Evolutionary conservation across 148 eudicot species (phyloP).

Genomic region (Rhododendron ferrugineum): DNA sequence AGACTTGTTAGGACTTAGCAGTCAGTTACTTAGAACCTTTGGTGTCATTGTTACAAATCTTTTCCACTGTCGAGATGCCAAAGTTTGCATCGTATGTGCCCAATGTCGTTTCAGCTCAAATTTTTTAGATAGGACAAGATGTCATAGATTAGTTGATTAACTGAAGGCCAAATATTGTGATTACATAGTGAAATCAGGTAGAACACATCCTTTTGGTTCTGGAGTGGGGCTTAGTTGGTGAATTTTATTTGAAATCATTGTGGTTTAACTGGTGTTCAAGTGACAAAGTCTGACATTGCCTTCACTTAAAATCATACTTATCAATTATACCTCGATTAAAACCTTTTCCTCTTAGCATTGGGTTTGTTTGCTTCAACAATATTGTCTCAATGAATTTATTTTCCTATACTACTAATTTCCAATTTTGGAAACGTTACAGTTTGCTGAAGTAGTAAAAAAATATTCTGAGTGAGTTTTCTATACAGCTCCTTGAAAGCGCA

Average conservation of each 20-base stretch:
- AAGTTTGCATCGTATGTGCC: background rate
- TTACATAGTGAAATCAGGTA: background rate
- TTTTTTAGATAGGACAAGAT: background rate
- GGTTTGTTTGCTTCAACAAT: background rate
- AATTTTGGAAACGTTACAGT: background rate
- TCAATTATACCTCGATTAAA: too few relatives aligned
- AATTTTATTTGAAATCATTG: background rate
- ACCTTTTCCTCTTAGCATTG: background rate
- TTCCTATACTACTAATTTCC: background rate
- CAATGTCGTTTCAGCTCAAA: background rate
- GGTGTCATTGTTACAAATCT: background rate
- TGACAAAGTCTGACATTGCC: background rate
- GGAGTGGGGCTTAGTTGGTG: background rate
- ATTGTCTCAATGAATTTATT: background rate
- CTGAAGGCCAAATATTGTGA: background rate
- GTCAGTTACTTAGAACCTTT: background rate
- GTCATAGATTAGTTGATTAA: background rate
- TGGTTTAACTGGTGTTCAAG: background rate
- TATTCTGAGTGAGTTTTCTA: background rate
- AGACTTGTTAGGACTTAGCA: background rate
- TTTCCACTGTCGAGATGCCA: background rate
- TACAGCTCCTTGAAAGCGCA: background rate
- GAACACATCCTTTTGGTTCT: background rate
- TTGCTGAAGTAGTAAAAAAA: background rate
- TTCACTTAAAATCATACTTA: background rate